Percentiles rank a stretch among this genome's conserved stretches.
Evolutionary conservation across 306 rosid species (phyloP).

Genomic region (Cucumis cinereus): DNA sequence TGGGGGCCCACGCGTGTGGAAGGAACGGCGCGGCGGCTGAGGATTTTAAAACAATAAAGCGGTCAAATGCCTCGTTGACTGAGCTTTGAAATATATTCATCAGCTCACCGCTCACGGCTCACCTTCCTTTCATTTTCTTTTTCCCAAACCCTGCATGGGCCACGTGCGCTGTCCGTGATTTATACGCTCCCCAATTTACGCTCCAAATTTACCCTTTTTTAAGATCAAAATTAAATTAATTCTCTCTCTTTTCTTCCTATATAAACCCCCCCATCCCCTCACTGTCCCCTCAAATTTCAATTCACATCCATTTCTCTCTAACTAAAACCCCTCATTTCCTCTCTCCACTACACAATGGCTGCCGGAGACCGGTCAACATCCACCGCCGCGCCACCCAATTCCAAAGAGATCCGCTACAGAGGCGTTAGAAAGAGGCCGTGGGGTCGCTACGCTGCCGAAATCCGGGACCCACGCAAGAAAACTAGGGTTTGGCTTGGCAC

Average conservation of each 20-base stretch:
- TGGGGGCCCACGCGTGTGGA: not conserved
- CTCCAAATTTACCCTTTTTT: not conserved
- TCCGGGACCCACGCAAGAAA: conserved; percentile 79
- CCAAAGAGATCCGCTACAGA: conserved; percentile 58
- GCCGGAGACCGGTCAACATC: conserved; percentile 24
- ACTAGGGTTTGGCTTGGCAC: conserved; percentile 90
- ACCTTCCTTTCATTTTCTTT: not conserved
- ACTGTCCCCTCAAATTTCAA: not conserved
- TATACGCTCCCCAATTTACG: not conserved
- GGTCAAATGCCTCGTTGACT: not conserved
- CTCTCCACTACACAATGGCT: conserved; percentile 26
- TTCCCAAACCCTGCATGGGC: conserved; percentile 2
- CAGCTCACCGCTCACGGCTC: not conserved
- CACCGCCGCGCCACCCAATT: conserved; percentile 5
- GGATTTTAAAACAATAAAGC: not conserved
- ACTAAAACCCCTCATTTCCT: not conserved
- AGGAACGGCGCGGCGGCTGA: not conserved
- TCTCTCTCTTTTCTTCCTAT: not conserved
- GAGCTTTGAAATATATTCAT: not conserved
- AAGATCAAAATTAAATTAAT: too few species aligned
- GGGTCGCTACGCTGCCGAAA: conserved; percentile 96
- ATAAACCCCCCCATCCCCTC: not conserved
- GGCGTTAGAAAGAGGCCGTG: conserved; percentile 84
- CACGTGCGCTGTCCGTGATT: conserved; percentile 19
- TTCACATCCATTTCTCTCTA: not conserved